Conservation (phyloP, 331 rosid species). For the Phaseolus coccineus region DNA sequence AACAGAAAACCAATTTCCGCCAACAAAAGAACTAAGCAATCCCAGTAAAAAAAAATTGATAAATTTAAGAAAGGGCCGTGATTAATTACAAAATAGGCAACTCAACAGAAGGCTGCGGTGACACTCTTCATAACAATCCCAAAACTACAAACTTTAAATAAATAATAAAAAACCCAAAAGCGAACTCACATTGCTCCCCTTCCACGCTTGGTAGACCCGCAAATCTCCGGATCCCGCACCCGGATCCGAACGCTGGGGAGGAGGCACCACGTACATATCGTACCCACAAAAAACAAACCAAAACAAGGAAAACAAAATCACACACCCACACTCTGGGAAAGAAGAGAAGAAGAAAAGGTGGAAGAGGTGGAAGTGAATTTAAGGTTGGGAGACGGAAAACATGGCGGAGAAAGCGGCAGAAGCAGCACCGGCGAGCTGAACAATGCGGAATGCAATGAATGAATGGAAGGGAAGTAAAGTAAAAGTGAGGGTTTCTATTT, state of each 20-base stretch:
- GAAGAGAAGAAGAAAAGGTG: not conserved
- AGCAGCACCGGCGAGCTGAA: not conserved
- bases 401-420: not conserved
- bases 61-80: not conserved
- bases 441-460: not conserved
- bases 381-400: not conserved
- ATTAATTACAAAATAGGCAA: not conserved
- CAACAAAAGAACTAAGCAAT: not conserved
- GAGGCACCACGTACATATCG: conserved; percentile 66
- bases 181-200: conserved; percentile 86
- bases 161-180: not conserved
- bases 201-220: conserved; percentile 87
- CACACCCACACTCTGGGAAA: not conserved
- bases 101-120: not conserved
- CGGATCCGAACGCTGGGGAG: conserved; percentile 86
- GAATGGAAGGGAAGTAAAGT: not conserved
- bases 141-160: not conserved
- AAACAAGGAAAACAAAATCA: not conserved
- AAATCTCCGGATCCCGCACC: conserved; percentile 77
- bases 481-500: not conserved
- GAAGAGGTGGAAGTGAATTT: not conserved
- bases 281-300: not conserved
- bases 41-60: not conserved
- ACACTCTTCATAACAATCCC: not conserved
- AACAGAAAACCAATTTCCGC: not conserved